A percentile compares a stretch with the other conserved stretches of the same genome.
These are phyloP conservation scores for Leptomonas pyrrhocoris DNA, from an alignment of 208 protist genomes.

Conservation along the genomic window DNA sequence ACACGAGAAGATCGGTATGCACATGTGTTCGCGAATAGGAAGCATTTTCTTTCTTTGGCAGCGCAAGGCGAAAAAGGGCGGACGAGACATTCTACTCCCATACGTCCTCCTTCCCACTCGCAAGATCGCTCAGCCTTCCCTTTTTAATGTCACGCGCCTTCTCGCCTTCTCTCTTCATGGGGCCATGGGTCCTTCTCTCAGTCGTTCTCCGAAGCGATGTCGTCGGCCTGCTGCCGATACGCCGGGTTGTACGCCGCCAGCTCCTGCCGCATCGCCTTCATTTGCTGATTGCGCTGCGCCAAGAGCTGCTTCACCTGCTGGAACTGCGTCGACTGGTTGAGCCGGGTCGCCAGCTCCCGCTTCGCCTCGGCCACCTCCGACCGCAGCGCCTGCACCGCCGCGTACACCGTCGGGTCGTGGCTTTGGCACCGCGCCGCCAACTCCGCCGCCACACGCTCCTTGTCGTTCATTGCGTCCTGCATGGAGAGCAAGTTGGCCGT, in stretches of 20 bases:
- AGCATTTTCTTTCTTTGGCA: too few relatives aligned
- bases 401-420: constrained; percentile 43
- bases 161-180: too few relatives aligned
- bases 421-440: constrained; percentile 39
- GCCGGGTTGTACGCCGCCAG: constrained; percentile 55
- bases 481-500: constrained; percentile 51
- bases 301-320: constrained; percentile 77
- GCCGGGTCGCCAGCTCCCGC: constrained; percentile 59
- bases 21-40: too few relatives aligned
- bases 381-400: constrained; percentile 48
- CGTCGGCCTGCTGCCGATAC: constrained; percentile 39
- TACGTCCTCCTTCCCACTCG: too few relatives aligned
- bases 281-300: constrained; percentile 61
- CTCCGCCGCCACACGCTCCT: constrained; percentile 45
- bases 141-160: neutral
- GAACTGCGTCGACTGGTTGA: constrained; percentile 81
- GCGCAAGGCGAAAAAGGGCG: too few relatives aligned
- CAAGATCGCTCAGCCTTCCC: neutral
- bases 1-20: too few relatives aligned
- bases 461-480: constrained; percentile 56
- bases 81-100: too few relatives aligned
- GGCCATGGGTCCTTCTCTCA: too few relatives aligned
- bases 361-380: constrained; percentile 62
- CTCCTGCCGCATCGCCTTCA: constrained; percentile 49
- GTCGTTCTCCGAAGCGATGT: constrained; percentile 62